phyloP scores from a whole-genome alignment of 805 yeast genomes.

The Candida nanaspora region DNA sequence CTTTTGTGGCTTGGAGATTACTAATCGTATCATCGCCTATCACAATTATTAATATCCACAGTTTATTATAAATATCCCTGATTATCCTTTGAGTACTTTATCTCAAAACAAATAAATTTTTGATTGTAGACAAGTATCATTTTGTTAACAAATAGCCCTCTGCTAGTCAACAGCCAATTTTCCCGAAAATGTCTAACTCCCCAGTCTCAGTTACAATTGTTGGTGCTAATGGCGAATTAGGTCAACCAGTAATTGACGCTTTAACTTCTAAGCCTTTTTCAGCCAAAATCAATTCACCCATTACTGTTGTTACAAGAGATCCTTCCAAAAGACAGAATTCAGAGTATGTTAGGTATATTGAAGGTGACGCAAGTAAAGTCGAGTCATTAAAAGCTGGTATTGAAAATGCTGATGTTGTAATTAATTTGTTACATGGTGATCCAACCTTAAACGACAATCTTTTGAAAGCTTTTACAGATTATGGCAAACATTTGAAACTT shows the following conservation, averaged over 20 bases:
- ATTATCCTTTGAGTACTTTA: too few species aligned
- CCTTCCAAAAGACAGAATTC: conserved; percentile 23
- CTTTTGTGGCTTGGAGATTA: too few species aligned
- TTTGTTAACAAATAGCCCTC: too few species aligned
- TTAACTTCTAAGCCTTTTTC: conserved; percentile 35
- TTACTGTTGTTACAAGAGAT: conserved; percentile 44
- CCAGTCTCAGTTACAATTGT: too few species aligned
- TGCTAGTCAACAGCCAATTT: too few species aligned
- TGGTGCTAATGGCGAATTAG: conserved; percentile 48
- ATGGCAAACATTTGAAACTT: conserved; percentile 34
- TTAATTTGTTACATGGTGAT: conserved; percentile 33
- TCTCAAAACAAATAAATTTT: too few species aligned
- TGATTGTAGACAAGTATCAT: too few species aligned
- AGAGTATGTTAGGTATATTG: conserved; percentile 32
- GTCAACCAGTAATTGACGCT: conserved; percentile 39
- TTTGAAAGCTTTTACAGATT: conserved; percentile 33
- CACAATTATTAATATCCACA: too few species aligned
- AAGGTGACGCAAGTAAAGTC: conserved; percentile 23
- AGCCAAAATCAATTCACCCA: conserved; percentile 37
- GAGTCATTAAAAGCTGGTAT: conserved; percentile 30
- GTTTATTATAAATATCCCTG: too few species aligned
- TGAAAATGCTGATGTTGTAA: conserved; percentile 41
- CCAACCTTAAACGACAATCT: conserved; percentile 24
- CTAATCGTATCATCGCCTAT: too few species aligned
- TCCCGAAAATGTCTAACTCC: too few species aligned